A percentile compares a stretch with the other conserved stretches of the same genome.
phyloP scores from a whole-genome alignment of 2,329 filamentous ascomycete species.

The Trichoderma arundinaceum region DNA sequence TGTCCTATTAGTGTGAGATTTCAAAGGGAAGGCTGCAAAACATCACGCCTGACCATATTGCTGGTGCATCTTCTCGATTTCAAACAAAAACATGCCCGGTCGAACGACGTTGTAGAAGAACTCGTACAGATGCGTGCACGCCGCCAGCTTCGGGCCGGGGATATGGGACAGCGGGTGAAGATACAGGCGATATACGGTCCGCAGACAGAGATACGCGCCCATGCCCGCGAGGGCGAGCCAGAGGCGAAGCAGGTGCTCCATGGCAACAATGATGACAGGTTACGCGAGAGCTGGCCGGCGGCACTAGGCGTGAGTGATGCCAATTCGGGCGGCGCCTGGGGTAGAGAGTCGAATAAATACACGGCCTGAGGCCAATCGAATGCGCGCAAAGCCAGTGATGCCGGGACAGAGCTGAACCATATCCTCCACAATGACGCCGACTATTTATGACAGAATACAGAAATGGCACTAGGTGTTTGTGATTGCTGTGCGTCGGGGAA shows the following conservation, averaged over 20 bases:
- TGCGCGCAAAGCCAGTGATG: background rate
- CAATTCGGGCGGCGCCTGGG: background rate
- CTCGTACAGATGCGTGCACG: slow-evolving; percentile 39
- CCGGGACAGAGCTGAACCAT: background rate
- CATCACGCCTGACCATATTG: slow-evolving; percentile 38
- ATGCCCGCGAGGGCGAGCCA: background rate
- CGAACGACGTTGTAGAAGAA: slow-evolving; percentile 40
- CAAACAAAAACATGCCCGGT: slow-evolving; percentile 38
- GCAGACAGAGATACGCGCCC: slow-evolving; percentile 1
- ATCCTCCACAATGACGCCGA: slow-evolving; percentile 13
- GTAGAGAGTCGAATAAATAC: background rate
- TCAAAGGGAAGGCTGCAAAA: no score
- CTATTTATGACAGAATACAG: background rate
- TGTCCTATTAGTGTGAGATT: background rate
- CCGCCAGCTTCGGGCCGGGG: slow-evolving; percentile 42
- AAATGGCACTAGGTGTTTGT: background rate
- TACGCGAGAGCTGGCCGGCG: background rate
- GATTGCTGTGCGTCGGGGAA: background rate
- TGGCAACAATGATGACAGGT: background rate
- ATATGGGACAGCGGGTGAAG: slow-evolving; percentile 43
- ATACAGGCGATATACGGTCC: slow-evolving; percentile 39
- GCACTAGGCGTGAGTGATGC: background rate
- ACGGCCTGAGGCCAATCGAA: slow-evolving; percentile 7
- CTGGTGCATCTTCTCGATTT: slow-evolving; percentile 40
- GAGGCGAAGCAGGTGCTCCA: slow-evolving; percentile 3